Percentiles rank a stretch among this genome's conserved stretches.
phyloP scores from a whole-genome alignment of 1,284 basidiomycete species.

The Fomitopsis betulina region DNA sequence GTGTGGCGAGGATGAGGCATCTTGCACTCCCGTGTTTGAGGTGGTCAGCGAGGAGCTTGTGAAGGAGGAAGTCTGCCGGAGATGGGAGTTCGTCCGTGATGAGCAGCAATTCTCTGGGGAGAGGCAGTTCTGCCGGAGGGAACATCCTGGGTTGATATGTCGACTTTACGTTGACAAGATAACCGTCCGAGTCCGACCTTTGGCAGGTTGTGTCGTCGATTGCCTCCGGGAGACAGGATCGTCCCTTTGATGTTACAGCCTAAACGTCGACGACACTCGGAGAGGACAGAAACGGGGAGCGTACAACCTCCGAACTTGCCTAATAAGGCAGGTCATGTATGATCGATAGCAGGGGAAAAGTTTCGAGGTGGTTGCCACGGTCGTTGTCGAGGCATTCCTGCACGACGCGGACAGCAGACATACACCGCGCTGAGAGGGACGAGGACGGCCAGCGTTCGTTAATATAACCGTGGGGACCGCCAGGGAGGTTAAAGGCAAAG shows the following conservation, averaged over 20 bases:
- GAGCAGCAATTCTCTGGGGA: conserved; percentile 43
- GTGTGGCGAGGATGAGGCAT: conserved; percentile 51
- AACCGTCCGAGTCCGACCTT: not conserved
- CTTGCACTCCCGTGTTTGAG: conserved; percentile 38
- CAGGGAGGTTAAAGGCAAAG: conserved; percentile 3
- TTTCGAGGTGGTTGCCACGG: not conserved
- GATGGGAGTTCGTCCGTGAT: conserved; percentile 65
- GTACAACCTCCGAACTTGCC: not conserved
- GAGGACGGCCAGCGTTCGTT: not conserved
- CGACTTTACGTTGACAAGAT: too few species aligned
- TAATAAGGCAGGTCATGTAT: not conserved
- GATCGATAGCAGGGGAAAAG: conserved; percentile 5
- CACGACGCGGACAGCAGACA: not conserved
- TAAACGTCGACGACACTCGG: too few species aligned
- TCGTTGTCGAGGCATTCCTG: conserved; percentile 1
- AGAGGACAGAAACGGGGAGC: not conserved
- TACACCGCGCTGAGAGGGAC: not conserved
- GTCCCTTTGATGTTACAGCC: too few species aligned
- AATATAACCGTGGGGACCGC: conserved; percentile 5
- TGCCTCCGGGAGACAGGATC: too few species aligned
- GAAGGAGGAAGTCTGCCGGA: conserved; percentile 64
- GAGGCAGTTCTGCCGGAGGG: conserved; percentile 41
- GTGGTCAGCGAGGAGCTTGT: conserved; percentile 43
- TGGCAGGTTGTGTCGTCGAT: not conserved
- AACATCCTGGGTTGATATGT: conserved; percentile 26